Evolutionary conservation across 306 rosid species (phyloP).

Genomic region (Lablab purpureus): DNA sequence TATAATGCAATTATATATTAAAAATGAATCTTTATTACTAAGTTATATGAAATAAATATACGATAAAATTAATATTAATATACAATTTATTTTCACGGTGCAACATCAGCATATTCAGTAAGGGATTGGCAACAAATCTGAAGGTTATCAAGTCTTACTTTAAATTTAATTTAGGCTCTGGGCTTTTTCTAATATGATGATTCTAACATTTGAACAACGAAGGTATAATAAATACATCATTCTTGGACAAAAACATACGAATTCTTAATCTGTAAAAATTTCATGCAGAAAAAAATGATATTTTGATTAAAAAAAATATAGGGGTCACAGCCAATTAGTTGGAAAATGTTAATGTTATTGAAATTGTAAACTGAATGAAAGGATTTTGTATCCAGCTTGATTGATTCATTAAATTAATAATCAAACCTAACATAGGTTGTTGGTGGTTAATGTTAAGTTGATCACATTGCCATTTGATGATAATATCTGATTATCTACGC

Average conservation of each 20-base stretch:
- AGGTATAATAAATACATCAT: no score
- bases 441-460: slow-evolving; percentile 9
- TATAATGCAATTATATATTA: no score
- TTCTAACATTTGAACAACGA: neutral
- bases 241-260: neutral
- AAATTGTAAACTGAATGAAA: slow-evolving; percentile 2
- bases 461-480: slow-evolving; percentile 7
- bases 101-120: no score
- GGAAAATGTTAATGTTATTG: slow-evolving; percentile 29
- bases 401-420: slow-evolving; percentile 32
- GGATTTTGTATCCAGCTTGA: neutral
- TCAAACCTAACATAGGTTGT: neutral
- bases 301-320: neutral
- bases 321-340: slow-evolving; percentile 6
- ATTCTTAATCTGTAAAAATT: neutral
- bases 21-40: no score
- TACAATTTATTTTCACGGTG: no score
- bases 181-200: neutral
- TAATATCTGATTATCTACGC: slow-evolving; percentile 26
- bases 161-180: neutral
- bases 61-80: no score
- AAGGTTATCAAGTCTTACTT: neutral
- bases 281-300: neutral
- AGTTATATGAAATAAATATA: no score
- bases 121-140: neutral